These are phyloP conservation scores for Cladophialophora immunda DNA, from an alignment of 2,329 filamentous ascomycete species.

Conservation along the genomic window DNA sequence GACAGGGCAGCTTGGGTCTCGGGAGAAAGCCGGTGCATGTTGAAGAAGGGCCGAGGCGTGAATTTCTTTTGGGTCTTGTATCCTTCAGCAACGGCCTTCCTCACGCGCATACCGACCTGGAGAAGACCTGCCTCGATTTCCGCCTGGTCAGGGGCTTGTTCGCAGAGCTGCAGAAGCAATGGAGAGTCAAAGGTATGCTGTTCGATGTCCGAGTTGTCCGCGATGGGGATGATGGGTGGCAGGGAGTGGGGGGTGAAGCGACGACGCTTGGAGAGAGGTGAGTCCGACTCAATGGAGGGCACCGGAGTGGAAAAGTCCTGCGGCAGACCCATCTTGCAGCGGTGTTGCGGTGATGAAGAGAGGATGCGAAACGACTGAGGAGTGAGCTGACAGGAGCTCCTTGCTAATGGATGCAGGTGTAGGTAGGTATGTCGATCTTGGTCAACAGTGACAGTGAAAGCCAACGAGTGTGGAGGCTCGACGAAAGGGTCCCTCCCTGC, in stretches of 20 bases:
- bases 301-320: slow-evolving; percentile 28
- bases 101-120: slow-evolving; percentile 90
- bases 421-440: slow-evolving; percentile 3
- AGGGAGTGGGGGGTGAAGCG: slow-evolving; percentile 54
- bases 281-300: slow-evolving; percentile 27
- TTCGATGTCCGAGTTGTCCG: slow-evolving; percentile 38
- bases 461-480: background rate
- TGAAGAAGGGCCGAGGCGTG: slow-evolving; percentile 41
- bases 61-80: slow-evolving; percentile 69
- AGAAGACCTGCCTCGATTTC: slow-evolving; percentile 80
- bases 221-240: slow-evolving; percentile 37
- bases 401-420: background rate
- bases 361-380: slow-evolving; percentile 6
- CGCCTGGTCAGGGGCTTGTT: slow-evolving; percentile 51
- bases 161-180: slow-evolving; percentile 48
- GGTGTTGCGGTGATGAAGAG: background rate
- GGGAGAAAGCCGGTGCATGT: slow-evolving; percentile 37
- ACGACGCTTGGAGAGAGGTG: slow-evolving; percentile 51
- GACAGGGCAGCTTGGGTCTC: slow-evolving; percentile 39
- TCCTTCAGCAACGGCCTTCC: slow-evolving; percentile 91
- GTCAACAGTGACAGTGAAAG: slow-evolving; percentile 38
- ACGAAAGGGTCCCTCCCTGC: slow-evolving; percentile 22
- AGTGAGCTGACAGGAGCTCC: slow-evolving; percentile 1
- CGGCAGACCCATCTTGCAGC: slow-evolving; percentile 29
- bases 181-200: slow-evolving; percentile 39